These are phyloP conservation scores for Chondrus crispus DNA, from an alignment of 23 red algal species.

Conservation along the genomic window DNA sequence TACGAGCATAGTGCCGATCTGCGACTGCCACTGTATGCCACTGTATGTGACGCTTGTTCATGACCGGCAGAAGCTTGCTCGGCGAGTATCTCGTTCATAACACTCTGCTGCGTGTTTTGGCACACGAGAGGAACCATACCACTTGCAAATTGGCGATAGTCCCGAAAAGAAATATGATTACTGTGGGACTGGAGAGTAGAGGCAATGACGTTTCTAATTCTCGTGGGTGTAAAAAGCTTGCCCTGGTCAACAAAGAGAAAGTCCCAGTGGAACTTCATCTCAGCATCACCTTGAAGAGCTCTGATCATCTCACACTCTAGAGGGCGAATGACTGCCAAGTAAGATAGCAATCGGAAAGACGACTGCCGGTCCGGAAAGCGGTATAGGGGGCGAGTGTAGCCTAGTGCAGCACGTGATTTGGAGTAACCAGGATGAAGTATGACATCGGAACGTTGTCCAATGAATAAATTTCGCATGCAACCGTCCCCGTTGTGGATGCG, in stretches of 20 bases:
- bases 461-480: too few species aligned
- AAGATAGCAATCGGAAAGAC: not conserved
- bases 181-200: not conserved
- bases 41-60: not conserved
- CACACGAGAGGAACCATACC: not conserved
- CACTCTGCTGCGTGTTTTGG: not conserved
- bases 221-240: not conserved
- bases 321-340: not conserved
- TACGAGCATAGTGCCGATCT: too few species aligned
- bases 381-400: not conserved
- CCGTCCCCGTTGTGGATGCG: too few species aligned
- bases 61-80: not conserved
- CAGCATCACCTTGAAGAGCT: not conserved
- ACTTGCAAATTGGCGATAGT: not conserved
- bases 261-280: not conserved
- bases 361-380: not conserved
- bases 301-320: not conserved
- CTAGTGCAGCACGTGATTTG: too few species aligned
- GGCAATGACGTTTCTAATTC: not conserved
- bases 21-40: too few species aligned
- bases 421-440: too few species aligned
- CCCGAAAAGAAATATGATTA: not conserved
- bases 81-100: not conserved
- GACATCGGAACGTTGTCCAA: too few species aligned
- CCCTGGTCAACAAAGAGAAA: not conserved